Evolutionary conservation across 352 stramenopile species (phyloP).

Genomic region (Albugo laibachii): DNA sequence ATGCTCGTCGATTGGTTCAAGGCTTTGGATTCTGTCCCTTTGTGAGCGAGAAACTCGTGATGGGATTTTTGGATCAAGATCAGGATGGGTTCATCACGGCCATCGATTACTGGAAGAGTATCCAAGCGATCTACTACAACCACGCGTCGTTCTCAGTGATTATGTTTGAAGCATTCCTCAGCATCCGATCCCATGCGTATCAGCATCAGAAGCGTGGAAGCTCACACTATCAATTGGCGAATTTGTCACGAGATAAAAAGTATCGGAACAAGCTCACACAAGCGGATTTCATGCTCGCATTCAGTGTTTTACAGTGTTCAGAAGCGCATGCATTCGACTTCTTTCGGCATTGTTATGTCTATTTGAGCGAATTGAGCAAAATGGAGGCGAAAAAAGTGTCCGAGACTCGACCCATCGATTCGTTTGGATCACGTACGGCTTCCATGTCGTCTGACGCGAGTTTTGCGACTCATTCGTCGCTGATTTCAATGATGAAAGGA

Average conservation of each 20-base stretch:
- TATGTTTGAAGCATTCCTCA: conserved; percentile 33
- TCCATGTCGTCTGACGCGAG: too few species aligned
- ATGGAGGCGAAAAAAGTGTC: too few species aligned
- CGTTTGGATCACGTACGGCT: too few species aligned
- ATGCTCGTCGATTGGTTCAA: conserved; percentile 27
- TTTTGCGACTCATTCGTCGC: too few species aligned
- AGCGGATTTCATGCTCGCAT: conserved; percentile 22
- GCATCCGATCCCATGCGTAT: conserved; percentile 9
- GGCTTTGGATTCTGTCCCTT: conserved; percentile 39
- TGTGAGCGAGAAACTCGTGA: conserved; percentile 36
- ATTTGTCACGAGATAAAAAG: conserved; percentile 3
- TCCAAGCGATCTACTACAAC: conserved; percentile 27
- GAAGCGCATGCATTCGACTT: conserved; percentile 33
- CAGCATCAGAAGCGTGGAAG: conserved; percentile 9
- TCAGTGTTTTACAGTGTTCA: conserved; percentile 36
- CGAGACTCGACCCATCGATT: too few species aligned
- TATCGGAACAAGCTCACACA: conserved; percentile 5
- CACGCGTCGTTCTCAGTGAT: conserved; percentile 35
- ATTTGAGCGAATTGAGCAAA: too few species aligned
- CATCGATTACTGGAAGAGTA: conserved; percentile 37
- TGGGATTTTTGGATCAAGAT: conserved; percentile 41
- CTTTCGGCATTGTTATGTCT: conserved; percentile 22
- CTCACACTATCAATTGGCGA: background rate
- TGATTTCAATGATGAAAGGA: too few species aligned
- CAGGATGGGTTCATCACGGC: conserved; percentile 55